Base-by-base conservation (phyloP, 306 rosid species). In the Casuarina cunninghamiana region DNA sequence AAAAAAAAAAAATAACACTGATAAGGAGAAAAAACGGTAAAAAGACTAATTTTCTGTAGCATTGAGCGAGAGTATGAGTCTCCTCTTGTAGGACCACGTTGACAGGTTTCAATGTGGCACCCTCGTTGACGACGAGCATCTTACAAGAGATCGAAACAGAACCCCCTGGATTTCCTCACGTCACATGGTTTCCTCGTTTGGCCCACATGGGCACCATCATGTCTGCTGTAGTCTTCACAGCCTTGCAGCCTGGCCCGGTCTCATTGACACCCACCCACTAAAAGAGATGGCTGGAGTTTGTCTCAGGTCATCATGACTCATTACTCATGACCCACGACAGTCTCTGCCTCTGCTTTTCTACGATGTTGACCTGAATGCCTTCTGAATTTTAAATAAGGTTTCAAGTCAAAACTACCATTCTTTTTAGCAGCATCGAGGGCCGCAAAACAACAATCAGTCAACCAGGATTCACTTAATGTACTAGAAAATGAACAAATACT, bases 401-500 rank as follows among this genome's bases (percentile, higher is more conserved):
- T 66, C 41, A 2, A 45, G 55, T 58, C 74, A 78, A 78, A 82
- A 38, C 78, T 73, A 76, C 63, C 57, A 41, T 75, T 76, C 32
- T 77, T 35, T 69, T 42, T 72, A 46, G n/a, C 46, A 48, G 6
- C 35, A 72, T 69, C 61, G 11, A 66, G 71, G 17, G 43, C 50
- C 1, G n/a, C 71, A 17, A 65, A 44, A n/a, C 51, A 71, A 81
- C 81, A 49, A 61, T 10, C 0, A 21, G 38, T 49, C 69, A 67
- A 78, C 15, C 35, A 12, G 46, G 19, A 66, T 66, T 10, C 39
- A 19, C 35, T 32, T 10, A 17, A 8, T 15, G 26, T 7, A 67
- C 50, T 1, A 38, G 32, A 26, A 37, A 63, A 63, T 38, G 69
- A 63, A 5, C 10, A 63, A 2, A 5, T 4, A 35, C 12, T 5